Percentiles rank a stretch among this genome's conserved stretches.
These are phyloP conservation scores for Tulasnella calospora DNA, from an alignment of 768 basidiomycete genomes.

Conservation along the genomic window DNA sequence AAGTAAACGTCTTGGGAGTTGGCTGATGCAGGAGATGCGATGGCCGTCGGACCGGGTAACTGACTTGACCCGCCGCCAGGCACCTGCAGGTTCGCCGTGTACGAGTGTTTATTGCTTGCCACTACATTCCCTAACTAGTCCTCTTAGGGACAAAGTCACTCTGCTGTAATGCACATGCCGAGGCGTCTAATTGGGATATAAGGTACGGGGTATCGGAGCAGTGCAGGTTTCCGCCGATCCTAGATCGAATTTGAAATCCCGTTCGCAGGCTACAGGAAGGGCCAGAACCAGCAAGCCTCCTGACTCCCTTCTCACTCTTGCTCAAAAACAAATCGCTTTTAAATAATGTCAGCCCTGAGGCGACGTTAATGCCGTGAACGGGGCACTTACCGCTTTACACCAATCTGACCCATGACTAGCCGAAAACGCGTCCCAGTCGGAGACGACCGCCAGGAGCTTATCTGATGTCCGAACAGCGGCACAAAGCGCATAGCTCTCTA, in stretches of 20 bases:
- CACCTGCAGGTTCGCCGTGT: background rate
- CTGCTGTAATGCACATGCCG: background rate
- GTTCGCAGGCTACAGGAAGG: background rate
- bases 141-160: background rate
- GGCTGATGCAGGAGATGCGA: background rate
- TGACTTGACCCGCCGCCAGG: background rate
- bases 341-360: background rate
- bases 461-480: conserved; percentile 7
- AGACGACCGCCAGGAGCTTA: conserved; percentile 1
- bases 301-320: background rate
- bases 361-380: background rate
- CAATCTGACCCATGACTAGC: background rate
- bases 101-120: background rate
- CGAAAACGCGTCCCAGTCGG: conserved; percentile 1
- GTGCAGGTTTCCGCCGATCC: background rate
- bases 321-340: background rate
- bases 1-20: background rate
- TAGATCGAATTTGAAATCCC: background rate
- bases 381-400: background rate
- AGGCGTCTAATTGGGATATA: background rate
- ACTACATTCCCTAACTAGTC: background rate
- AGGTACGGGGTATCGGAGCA: background rate
- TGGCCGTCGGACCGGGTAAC: background rate
- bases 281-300: background rate
- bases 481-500: conserved; percentile 1